Conservation (phyloP, 2,329 filamentous ascomycete genomes). For the Diaporthe citriasiana region DNA sequence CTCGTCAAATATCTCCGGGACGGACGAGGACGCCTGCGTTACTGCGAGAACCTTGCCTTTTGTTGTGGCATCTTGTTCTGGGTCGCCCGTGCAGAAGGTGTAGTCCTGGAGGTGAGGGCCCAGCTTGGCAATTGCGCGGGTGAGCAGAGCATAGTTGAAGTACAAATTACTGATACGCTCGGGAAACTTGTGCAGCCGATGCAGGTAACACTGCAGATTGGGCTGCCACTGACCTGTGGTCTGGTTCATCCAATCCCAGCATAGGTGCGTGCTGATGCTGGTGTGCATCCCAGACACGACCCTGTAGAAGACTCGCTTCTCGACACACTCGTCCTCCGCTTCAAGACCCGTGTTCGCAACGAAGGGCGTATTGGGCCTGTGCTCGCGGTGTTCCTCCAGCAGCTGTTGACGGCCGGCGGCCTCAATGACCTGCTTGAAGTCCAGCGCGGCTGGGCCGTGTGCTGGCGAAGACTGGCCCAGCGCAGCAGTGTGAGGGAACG, state of each 20-base stretch:
- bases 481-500: conserved; percentile 71
- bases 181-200: conserved; percentile 85
- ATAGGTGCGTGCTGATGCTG: conserved; percentile 95
- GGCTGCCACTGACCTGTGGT: conserved; percentile 93
- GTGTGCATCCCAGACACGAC: conserved; percentile 98
- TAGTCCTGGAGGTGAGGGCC: conserved; percentile 83
- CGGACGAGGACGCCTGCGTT: conserved; percentile 76
- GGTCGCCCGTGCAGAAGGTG: conserved; percentile 92
- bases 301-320: conserved; percentile 98
- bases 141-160: conserved; percentile 98
- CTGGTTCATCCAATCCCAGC: conserved; percentile 96
- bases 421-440: conserved; percentile 73
- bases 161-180: conserved; percentile 98
- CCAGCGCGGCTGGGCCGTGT: conserved; percentile 68
- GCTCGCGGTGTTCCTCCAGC: conserved; percentile 72
- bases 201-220: conserved; percentile 89
- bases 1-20: conserved; percentile 92
- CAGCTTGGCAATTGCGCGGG: conserved; percentile 91
- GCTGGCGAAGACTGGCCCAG: conserved; percentile 62
- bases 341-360: conserved; percentile 77
- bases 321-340: conserved; percentile 90
- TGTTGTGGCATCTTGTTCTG: conserved; percentile 81
- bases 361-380: conserved; percentile 68
- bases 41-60: conserved; percentile 86
- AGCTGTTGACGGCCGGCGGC: conserved; percentile 72